Base-by-base conservation (phyloP, 2,329 filamentous ascomycete species). In the Clarireedia paspali region DNA sequence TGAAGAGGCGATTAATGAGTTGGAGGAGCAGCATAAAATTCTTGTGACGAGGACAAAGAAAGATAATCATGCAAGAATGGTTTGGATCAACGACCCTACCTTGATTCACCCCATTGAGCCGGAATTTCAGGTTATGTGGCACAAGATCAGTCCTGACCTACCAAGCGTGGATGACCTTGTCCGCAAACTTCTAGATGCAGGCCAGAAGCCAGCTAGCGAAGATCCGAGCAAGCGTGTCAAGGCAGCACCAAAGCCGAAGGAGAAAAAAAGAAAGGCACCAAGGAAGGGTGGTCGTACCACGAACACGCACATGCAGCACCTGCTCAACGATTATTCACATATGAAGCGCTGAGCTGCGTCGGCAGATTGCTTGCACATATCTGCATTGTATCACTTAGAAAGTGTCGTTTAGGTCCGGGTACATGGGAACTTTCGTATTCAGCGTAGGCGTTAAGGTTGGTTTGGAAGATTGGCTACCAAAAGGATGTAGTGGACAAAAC, bases 21-120 rank as follows among this genome's bases (percentile, higher is more conserved):
- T 99, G 51, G 92, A 96, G 74, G 73, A 73, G 42, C 82, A 88
- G 69, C 86, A 91, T 67, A 86, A 87, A 70, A 78, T 97, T 47
- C 78, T 97, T 38, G 89, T 96, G 5, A 88, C 89, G 23, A 83
- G 91, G 59, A 91, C 91, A 55, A 95, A 94, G 74, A 97, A 97
- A 75, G 92, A 97, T 70, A 87, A 88, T 67, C 82, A 88, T 64
- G 85, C 92, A 1, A 84, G 86, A 65, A 89, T 87, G 75, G 85
- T 99, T 53, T 97, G 91, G 90, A 80, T 85, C 52, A 89, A 99
- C 70, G 89, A 96, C 65, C 82, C 90, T 14, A 85, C 83, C 12
- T 79, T 96, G 52, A 81, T 84, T 65, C 81, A 91, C 68, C 70
- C 75, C 38, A 85, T 97, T 63, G 91, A 96, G 67, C 74, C 81